These are phyloP conservation scores for Termitomyces bulborhizus DNA, from an alignment of 768 basidiomycete species.

Conservation along the genomic window DNA sequence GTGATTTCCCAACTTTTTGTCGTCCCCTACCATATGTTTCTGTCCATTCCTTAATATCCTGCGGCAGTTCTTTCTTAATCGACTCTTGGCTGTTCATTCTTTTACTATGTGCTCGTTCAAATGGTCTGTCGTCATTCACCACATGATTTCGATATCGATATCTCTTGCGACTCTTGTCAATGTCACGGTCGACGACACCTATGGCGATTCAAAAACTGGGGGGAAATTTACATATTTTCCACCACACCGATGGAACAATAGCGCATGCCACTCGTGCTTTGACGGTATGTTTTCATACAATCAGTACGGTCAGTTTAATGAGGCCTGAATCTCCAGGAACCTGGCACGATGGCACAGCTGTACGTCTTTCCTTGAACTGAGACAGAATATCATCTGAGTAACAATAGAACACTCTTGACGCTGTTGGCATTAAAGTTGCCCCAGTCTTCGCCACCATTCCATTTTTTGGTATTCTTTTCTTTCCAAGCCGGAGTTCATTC, in stretches of 20 bases:
- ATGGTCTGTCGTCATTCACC: conserved; percentile 8
- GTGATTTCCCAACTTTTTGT: background rate
- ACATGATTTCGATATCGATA: conserved; percentile 4
- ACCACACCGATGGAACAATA: conserved; percentile 23
- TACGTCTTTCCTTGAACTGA: conserved; percentile 2
- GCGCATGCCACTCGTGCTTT: conserved; percentile 20
- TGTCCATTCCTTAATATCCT: background rate
- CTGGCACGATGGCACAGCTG: conserved; percentile 28
- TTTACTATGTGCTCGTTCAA: conserved; percentile 10
- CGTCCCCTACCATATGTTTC: background rate
- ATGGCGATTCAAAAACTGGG: conserved; percentile 24
- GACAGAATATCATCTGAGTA: conserved; percentile 9
- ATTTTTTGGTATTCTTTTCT: conserved; percentile 27
- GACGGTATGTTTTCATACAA: conserved; percentile 12
- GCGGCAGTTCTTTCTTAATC: background rate
- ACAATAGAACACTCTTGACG: conserved; percentile 7
- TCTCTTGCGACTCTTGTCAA: conserved; percentile 20
- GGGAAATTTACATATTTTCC: conserved; percentile 26
- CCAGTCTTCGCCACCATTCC: conserved; percentile 18
- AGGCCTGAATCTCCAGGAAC: conserved; percentile 15
- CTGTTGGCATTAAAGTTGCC: conserved; percentile 9
- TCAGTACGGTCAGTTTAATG: background rate
- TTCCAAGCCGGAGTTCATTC: background rate
- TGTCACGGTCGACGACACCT: conserved; percentile 36
- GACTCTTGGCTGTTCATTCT: conserved; percentile 8